Base-by-base conservation (phyloP, 352 stramenopile genomes). In the Thalassiosira mediterranea region DNA sequence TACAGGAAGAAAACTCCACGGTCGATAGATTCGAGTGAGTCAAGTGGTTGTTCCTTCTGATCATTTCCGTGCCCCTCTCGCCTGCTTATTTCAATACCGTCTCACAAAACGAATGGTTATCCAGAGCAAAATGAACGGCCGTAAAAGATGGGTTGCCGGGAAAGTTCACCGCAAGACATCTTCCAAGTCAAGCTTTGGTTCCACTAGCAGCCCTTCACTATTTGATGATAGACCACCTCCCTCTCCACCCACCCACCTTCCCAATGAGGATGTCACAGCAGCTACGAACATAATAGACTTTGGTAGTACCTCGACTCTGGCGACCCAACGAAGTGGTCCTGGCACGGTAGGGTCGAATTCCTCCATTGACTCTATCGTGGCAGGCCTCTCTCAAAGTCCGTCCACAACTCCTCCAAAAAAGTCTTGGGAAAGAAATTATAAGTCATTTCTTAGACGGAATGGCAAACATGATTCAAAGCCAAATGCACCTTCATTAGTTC, bases 391-490 rank as follows among this genome's bases (percentile, higher is more conserved):
- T 10, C 61, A 52, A n/a, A 83, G 74, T 75, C 74, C 74, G 44
- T 83, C 74, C 15, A 78, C 74, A 25, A 83, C 78, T 10, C 79
- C 74, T 32, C 75, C 76, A 21, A 81, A 79, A 51, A 88, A 87
- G 64, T 64, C 59, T 8, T 88, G 79, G 79, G 79, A 88, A 60
- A 73, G 25, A 17, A 79, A 88, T 51, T 88, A 83, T 48, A 80
- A 69, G 48, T 78, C 60, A 4, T 88, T 88, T 51, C 66, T 88
- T 5, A 79, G 53, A 57, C 44, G 28, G 58, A 47, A 31, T 28
- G 54, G 66, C n/a, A 76, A 64, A 17, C 47, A 69, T 37, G 10
- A 4, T 26, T 13, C 3, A 13, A 3, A 49, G 37, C 38, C 10
- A 26, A 3, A 7, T 5, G 4, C 38, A 4, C 23, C 37, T 48